Conservation (phyloP, 352 stramenopile genomes). For the Phytopythium delawarense region DNA sequence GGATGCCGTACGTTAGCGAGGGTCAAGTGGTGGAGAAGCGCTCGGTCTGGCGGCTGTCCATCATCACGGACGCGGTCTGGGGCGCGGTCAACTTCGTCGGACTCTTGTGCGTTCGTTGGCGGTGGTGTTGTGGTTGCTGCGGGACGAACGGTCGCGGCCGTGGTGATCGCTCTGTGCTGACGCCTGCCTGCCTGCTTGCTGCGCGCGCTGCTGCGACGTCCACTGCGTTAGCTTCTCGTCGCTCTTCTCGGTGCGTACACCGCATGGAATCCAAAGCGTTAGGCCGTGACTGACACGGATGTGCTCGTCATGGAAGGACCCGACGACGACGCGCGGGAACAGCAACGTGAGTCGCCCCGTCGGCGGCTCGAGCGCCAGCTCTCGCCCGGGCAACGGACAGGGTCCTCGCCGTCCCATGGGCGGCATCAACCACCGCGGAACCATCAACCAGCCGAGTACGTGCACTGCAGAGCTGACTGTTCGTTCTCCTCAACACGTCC, state of each 20-base stretch:
- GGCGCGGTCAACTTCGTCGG: constrained; percentile 68
- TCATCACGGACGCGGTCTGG: constrained; percentile 71
- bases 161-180: background rate
- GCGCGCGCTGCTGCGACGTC: background rate
- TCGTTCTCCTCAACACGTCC: constrained; percentile 2
- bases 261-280: background rate
- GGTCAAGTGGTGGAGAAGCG: constrained; percentile 67
- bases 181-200: background rate
- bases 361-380: constrained; percentile 10
- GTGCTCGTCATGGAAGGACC: constrained; percentile 27
- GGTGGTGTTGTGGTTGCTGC: too few species aligned
- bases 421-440: constrained; percentile 38
- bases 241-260: constrained; percentile 50
- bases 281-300: constrained; percentile 1
- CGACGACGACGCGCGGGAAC: constrained; percentile 28
- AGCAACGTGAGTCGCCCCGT: constrained; percentile 22
- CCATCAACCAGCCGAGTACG: constrained; percentile 61
- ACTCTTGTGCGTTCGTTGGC: constrained; percentile 55
- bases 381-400: constrained; percentile 16
- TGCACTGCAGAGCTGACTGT: background rate
- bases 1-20: constrained; percentile 61
- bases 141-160: background rate
- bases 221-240: constrained; percentile 26
- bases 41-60: constrained; percentile 59
- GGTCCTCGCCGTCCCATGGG: constrained; percentile 54